phyloP scores from a whole-genome alignment of 2,329 filamentous ascomycete species.

The Colletotrichum eremochloae region DNA sequence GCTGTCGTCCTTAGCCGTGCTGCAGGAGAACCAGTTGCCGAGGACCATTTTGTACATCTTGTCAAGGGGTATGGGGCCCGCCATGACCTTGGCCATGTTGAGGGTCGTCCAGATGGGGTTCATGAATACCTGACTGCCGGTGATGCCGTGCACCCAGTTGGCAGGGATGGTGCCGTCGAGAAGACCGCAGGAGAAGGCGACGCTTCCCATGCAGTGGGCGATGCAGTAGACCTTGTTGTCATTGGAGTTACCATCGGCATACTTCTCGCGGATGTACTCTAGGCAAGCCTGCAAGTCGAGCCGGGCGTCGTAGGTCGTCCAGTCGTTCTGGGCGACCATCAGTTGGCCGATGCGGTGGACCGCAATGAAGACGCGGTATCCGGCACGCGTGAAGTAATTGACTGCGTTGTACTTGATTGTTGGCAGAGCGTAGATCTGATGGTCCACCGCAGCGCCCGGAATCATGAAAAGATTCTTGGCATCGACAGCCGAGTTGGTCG shows the following conservation, averaged over 20 bases:
- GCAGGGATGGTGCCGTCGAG: conserved; percentile 72
- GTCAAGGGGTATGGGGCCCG: conserved; percentile 63
- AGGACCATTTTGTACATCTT: conserved; percentile 60
- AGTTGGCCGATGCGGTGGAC: conserved; percentile 71
- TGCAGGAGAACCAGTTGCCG: conserved; percentile 69
- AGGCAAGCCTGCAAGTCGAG: conserved; percentile 70
- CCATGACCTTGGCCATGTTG: conserved; percentile 69
- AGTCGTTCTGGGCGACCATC: conserved; percentile 63
- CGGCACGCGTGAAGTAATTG: conserved; percentile 71
- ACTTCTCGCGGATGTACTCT: conserved; percentile 62
- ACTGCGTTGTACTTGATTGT: conserved; percentile 74
- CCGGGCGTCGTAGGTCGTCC: conserved; percentile 71
- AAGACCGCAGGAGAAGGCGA: conserved; percentile 69
- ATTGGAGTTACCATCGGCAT: conserved; percentile 46
- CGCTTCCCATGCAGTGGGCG: conserved; percentile 74
- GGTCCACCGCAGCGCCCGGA: conserved; percentile 73
- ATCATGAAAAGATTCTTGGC: conserved; percentile 70
- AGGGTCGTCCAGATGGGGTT: conserved; percentile 69
- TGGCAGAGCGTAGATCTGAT: conserved; percentile 72
- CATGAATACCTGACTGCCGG: conserved; percentile 73
- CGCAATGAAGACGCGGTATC: conserved; percentile 70
- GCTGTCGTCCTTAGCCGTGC: conserved; percentile 60
- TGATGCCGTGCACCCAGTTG: conserved; percentile 69
- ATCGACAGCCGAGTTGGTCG: conserved; percentile 54
- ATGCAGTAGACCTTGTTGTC: conserved; percentile 67